Percentiles rank a stretch among this genome's conserved stretches.
phyloP scores from a whole-genome alignment of 2,329 filamentous ascomycete species.

The Diaporthe amygdali region DNA sequence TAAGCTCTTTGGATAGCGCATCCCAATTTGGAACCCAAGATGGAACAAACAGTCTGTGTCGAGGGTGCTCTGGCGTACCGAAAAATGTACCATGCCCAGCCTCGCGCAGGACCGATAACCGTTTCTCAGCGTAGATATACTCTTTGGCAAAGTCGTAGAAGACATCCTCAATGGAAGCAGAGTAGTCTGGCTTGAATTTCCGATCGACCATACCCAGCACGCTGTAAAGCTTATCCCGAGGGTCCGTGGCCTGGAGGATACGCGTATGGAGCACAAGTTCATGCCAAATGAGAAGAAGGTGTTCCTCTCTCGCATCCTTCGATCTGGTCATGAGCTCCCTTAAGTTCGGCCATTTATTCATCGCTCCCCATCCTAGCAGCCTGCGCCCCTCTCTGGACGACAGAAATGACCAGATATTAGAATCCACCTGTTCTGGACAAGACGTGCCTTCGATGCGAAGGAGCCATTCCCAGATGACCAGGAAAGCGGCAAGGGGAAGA shows the following conservation, averaged over 20 bases:
- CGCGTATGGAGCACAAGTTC: not conserved
- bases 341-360: not conserved
- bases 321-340: not conserved
- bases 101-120: not conserved
- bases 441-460: not conserved
- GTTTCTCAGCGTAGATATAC: not conserved
- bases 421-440: not conserved
- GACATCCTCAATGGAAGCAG: not conserved
- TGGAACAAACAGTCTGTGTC: not conserved
- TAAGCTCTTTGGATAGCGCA: not conserved
- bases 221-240: not conserved
- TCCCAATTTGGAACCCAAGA: conserved; percentile 2
- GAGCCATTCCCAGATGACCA: not conserved
- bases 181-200: not conserved
- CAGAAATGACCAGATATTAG: not conserved
- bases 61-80: not conserved
- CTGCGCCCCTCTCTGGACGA: not conserved
- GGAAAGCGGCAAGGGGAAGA: not conserved
- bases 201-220: not conserved
- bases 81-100: not conserved
- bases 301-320: not conserved
- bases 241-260: not conserved
- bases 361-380: not conserved
- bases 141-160: not conserved
- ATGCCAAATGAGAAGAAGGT: not conserved